Percentiles rank a stretch among this genome's conserved stretches.
Evolutionary conservation across 768 basidiomycete species (phyloP).

Genomic region (Myochromella boudieri): DNA sequence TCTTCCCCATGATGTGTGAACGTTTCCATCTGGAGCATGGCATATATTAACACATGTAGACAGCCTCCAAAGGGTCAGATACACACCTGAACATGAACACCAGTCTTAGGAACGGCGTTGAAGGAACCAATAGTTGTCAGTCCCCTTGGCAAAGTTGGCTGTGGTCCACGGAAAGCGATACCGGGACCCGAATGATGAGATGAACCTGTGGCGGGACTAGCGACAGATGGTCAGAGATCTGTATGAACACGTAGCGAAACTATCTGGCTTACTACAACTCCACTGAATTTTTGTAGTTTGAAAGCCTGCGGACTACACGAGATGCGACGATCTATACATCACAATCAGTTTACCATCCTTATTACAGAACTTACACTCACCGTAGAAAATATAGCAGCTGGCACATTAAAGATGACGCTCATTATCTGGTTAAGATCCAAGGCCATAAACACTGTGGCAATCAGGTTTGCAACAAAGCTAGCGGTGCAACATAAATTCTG

Average conservation of each 20-base stretch:
- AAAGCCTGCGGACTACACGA: conserved; percentile 58
- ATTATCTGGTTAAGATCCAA: conserved; percentile 65
- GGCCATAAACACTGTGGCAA: conserved; percentile 64
- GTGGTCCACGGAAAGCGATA: conserved; percentile 21
- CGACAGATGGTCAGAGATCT: too few species aligned
- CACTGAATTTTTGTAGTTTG: conserved; percentile 45
- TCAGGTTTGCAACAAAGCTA: conserved; percentile 43
- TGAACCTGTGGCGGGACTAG: too few species aligned
- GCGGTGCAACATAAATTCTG: too few species aligned
- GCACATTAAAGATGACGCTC: conserved; percentile 66
- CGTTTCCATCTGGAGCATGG: conserved; percentile 46
- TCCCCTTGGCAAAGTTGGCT: conserved; percentile 14
- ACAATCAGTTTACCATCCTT: too few species aligned
- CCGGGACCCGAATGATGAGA: conserved; percentile 23
- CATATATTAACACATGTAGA: background rate
- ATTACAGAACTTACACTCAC: conserved; percentile 27
- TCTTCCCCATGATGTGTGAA: conserved; percentile 42
- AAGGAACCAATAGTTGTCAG: conserved; percentile 22
- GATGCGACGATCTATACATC: conserved; percentile 57
- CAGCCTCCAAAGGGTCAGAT: background rate
- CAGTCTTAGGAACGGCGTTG: conserved; percentile 21
- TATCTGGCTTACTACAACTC: conserved; percentile 45
- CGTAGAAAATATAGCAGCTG: conserved; percentile 55
- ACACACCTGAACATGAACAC: conserved; percentile 48
- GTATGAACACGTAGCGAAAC: too few species aligned